Evolutionary conservation across 148 eudicot species (phyloP).

Genomic region (Fagopyrum tataricum): DNA sequence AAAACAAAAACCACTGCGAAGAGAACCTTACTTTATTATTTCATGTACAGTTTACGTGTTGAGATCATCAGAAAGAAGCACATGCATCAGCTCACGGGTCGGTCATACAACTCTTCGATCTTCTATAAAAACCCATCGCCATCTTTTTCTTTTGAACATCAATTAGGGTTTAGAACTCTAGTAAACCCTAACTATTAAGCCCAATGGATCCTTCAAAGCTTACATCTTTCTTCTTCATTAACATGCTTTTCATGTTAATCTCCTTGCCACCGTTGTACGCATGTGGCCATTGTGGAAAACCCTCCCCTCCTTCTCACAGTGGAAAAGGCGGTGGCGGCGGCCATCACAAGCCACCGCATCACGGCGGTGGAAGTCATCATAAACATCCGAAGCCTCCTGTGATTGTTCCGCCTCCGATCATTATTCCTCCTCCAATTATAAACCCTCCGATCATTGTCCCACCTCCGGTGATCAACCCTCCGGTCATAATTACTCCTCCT

Average conservation of each 20-base stretch:
- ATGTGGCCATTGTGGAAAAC: slow-evolving; percentile 5
- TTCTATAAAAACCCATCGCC: neutral
- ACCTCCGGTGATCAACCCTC: slow-evolving; percentile 46
- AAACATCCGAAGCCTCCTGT: neutral
- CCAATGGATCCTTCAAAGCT: slow-evolving; percentile 19
- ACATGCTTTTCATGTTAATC: slow-evolving; percentile 51
- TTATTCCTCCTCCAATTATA: neutral
- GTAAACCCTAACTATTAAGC: neutral
- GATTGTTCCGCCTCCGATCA: neutral
- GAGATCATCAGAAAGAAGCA: no score
- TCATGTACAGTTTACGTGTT: neutral
- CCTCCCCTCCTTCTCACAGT: slow-evolving; percentile 20
- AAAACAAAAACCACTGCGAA: slow-evolving; percentile 5
- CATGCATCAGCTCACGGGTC: slow-evolving; percentile 11
- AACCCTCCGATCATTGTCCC: slow-evolving; percentile 25
- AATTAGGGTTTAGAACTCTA: slow-evolving; percentile 6
- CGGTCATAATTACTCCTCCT: slow-evolving; percentile 14
- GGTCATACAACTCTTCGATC: neutral
- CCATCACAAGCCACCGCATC: slow-evolving; percentile 21
- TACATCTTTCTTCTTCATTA: slow-evolving; percentile 36
- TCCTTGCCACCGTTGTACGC: slow-evolving; percentile 36
- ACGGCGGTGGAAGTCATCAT: slow-evolving; percentile 14
- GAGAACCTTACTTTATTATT: slow-evolving; percentile 1
- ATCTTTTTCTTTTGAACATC: neutral
- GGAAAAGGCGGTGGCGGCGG: slow-evolving; percentile 2